Conservation (phyloP, 2,329 filamentous ascomycete species). For the Cladosporium halotolerans region DNA sequence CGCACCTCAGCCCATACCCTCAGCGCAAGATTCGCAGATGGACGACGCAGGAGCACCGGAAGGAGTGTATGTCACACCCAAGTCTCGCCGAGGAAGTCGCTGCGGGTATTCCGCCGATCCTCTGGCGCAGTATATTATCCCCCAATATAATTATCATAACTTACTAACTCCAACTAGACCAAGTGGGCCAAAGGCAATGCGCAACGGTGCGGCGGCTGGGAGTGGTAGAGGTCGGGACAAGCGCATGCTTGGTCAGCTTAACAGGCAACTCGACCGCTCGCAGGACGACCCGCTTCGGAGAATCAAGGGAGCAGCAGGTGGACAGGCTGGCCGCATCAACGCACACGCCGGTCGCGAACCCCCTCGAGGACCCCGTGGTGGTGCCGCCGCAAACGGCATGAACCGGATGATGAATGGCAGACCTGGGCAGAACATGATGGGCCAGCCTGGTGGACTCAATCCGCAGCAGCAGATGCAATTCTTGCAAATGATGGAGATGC, state of each 20-base stretch:
- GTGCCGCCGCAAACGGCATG: constrained; percentile 45
- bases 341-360: constrained; percentile 60
- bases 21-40: constrained; percentile 65
- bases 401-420: constrained; percentile 30
- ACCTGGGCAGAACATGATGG: constrained; percentile 35
- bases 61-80: constrained; percentile 35
- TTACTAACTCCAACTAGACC: constrained; percentile 52
- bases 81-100: neutral
- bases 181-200: constrained; percentile 92
- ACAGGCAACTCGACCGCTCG: constrained; percentile 70
- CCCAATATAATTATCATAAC: neutral
- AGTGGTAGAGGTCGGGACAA: constrained; percentile 58
- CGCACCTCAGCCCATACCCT: constrained; percentile 9
- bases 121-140: neutral
- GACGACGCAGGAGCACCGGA: constrained; percentile 44
- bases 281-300: constrained; percentile 73
- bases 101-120: neutral
- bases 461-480: constrained; percentile 67
- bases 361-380: constrained; percentile 58
- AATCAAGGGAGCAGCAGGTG: constrained; percentile 61
- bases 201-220: constrained; percentile 54
- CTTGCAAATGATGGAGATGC: constrained; percentile 56
- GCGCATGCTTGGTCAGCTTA: constrained; percentile 69
- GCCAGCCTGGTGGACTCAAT: constrained; percentile 42
- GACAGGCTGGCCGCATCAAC: constrained; percentile 66